Evolutionary conservation across 106 monocot species (phyloP), one percentile per base, ranked within the genome.

Genomic region (Dioscorea dumetorum): DNA sequence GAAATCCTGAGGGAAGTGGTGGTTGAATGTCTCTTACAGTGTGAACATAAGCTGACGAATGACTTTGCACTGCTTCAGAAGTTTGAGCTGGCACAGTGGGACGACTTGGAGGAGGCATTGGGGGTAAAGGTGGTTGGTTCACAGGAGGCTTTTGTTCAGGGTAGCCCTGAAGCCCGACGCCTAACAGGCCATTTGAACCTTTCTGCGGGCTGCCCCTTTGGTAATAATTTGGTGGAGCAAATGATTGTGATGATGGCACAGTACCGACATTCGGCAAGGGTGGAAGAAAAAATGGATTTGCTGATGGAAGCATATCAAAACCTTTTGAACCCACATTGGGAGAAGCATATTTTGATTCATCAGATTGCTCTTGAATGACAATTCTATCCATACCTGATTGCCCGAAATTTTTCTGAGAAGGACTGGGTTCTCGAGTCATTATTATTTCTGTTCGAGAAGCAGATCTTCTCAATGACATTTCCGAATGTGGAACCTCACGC

Each of bases 121-220:
- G 87, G 50, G 99, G 99, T 51, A 93, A 73, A 66, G 99, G 99
- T 28, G 93, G 99, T 70, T 93, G 90, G 62, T 71, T 84, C 12
- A 53, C 70, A 17, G 77, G 24, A 60, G 77, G 24, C 12, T 74
- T 86, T 34, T 75, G 81, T 28, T 84, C 89, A 68, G 58, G 71
- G 60, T 77, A 83, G 51, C 82, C 86, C 35, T 79, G 88, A 72
- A 85, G 84, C 48, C 67, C 67, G 21, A 58, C 16, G 49, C 74
- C 51, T 70, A 69, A 23, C 57, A 81, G 78, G 23, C 48, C 56
- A 67, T 73, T 63, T 72, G 57, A 61, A 73, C 67, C 17, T 68
- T 73, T 77, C 15, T 82, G 81, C 41, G 77, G 70, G 61, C 78
- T 84, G 23, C 70, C 70, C 49, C 74, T 74, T 33, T 73, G 76